Evolutionary conservation across 345 rosid genomes (phyloP), one percentile per base, ranked within the genome.

Genomic region (Moricandia arvensis): DNA sequence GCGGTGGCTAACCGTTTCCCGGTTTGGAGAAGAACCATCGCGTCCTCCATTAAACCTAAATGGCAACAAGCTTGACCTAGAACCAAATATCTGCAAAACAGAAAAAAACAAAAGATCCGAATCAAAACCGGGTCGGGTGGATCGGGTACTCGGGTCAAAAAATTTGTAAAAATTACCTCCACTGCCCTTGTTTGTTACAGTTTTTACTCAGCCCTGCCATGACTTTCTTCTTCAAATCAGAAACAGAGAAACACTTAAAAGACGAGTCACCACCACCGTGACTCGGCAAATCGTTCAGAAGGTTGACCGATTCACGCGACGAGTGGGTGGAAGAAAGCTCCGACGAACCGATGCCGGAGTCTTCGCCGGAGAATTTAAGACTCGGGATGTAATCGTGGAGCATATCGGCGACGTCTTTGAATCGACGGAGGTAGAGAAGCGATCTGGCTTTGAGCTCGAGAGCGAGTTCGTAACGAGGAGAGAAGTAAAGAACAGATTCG

Each of bases 1-100:
- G 98, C 99, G 4, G 90, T 85, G 54, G 98, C 91, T 31, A 96
- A 82, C 71, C 99, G 97, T 82, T 93, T 96, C 2, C 97, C 97
- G 65, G 96, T 91, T 75, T 96, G 99, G 45, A 96, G 93, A 11
- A 96, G 94, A 11, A 81, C 99, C 97, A 96, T 86, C 1, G 99
- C 99, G 77, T 96, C 99, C 75, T 96, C 99, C 98, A 96, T 88
- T 7, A 96, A 77, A 57, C 99, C 99, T 6, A 96, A 80, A 68
- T 93, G 96, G 81, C 96, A 86, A 71, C 99, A 96, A 7, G 98
- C 99, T 85, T 92, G 94, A 47, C 99, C 99, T 1, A 93, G 72
- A 38, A 93, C 88, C 85, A 82, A 73, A 78, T 88, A 96, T 86
- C 99, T 95, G 88, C 31, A 77, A 71, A 31, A 54, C 51, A 55